Conservation (phyloP, 192 early-diverging fungal species). For the Linnemannia schmuckeri region DNA sequence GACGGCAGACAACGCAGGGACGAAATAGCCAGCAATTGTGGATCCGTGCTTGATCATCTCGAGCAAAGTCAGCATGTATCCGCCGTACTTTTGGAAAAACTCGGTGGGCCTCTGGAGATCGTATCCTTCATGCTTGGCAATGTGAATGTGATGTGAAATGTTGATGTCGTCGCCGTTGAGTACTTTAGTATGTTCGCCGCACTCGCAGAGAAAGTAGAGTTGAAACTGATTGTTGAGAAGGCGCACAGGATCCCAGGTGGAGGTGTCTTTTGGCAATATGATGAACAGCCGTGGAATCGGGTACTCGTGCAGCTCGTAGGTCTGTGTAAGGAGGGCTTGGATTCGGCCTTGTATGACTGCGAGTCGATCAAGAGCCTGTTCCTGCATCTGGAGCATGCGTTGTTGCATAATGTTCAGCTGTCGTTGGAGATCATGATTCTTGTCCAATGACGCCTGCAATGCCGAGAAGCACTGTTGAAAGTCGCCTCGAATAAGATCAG, state of each 20-base stretch:
- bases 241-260: not conserved
- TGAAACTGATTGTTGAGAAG: slow-evolving; percentile 4
- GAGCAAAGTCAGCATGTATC: no score
- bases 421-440: not conserved
- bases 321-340: not conserved
- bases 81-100: no score
- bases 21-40: no score
- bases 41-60: no score
- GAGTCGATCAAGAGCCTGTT: not conserved
- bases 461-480: not conserved
- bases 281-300: slow-evolving; percentile 3
- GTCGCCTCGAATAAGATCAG: not conserved
- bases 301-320: not conserved
- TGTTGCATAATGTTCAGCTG: not conserved
- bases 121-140: not conserved
- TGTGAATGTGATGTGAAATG: not conserved
- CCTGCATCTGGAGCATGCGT: not conserved
- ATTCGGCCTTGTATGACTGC: not conserved
- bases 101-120: no score
- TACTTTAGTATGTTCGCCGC: not conserved
- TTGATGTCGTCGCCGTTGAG: not conserved
- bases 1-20: no score
- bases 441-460: not conserved
- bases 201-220: slow-evolving; percentile 12
- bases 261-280: not conserved